These are phyloP conservation scores for Omphalotus guepiniiformis DNA, from an alignment of 768 basidiomycete genomes.

Conservation along the genomic window DNA sequence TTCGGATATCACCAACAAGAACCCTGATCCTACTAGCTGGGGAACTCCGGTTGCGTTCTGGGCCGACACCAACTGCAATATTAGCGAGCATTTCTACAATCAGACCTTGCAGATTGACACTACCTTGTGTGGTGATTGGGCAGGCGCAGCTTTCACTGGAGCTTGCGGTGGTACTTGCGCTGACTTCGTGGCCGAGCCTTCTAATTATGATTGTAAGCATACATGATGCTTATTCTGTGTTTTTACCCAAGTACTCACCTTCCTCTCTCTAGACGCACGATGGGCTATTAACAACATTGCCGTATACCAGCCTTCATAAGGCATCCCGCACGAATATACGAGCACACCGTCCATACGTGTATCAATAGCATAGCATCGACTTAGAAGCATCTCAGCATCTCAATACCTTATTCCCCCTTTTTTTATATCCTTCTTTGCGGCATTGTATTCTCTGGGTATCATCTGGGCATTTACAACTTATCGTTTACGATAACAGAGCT, in stretches of 20 bases:
- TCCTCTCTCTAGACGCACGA: conserved; percentile 31
- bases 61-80: conserved; percentile 45
- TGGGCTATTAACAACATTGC: conserved; percentile 45
- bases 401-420: neutral
- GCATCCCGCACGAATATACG: neutral
- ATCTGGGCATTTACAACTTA: neutral
- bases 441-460: neutral
- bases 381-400: too few species aligned
- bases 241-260: neutral
- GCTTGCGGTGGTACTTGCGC: conserved; percentile 33
- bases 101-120: conserved; percentile 42
- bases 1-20: conserved; percentile 39
- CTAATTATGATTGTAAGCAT: conserved; percentile 43
- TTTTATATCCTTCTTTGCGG: neutral
- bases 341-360: neutral
- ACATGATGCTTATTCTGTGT: neutral
- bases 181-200: conserved; percentile 39
- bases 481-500: too few species aligned
- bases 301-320: conserved; percentile 25
- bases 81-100: conserved; percentile 46
- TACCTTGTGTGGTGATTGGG: conserved; percentile 26
- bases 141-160: conserved; percentile 16
- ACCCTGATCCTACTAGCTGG: conserved; percentile 49
- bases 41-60: conserved; percentile 49
- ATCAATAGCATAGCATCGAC: conserved; percentile 1